These are phyloP conservation scores for Metrosideros polymorpha DNA, from an alignment of 441 rosid species.

Conservation along the genomic window DNA sequence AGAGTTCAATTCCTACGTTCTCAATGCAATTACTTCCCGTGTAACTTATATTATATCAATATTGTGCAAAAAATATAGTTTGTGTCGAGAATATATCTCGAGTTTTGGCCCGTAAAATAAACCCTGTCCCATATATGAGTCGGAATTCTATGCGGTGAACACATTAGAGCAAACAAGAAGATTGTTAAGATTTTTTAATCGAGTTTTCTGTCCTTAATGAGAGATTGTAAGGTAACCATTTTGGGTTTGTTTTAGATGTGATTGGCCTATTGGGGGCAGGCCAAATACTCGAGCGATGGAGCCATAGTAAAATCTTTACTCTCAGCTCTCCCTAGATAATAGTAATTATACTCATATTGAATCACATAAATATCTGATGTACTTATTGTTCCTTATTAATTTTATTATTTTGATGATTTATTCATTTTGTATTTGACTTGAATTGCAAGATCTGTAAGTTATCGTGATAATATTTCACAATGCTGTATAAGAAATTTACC, in stretches of 20 bases:
- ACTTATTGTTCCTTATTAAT: neutral
- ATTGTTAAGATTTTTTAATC: neutral
- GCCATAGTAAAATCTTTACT: neutral
- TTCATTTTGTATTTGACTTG: neutral
- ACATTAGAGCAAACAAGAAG: accelerated
- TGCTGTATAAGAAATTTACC: neutral
- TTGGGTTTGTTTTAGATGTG: neutral
- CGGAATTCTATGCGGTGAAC: accelerated
- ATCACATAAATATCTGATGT: neutral
- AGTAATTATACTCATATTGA: neutral
- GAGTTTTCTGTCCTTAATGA: neutral
- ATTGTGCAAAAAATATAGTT: neutral
- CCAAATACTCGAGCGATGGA: neutral
- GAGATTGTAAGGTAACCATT: neutral
- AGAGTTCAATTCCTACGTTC: neutral
- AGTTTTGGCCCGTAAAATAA: neutral
- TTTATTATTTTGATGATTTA: accelerated
- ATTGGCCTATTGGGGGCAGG: neutral
- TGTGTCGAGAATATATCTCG: neutral
- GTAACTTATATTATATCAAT: neutral
- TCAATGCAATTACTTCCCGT: neutral
- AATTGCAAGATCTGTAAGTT: neutral
- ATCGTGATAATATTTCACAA: too few relatives aligned
- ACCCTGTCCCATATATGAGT: neutral
- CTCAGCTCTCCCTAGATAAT: accelerated